Conservation (phyloP, 2,329 filamentous ascomycete species). For the Apiospora kogelbergensis region DNA sequence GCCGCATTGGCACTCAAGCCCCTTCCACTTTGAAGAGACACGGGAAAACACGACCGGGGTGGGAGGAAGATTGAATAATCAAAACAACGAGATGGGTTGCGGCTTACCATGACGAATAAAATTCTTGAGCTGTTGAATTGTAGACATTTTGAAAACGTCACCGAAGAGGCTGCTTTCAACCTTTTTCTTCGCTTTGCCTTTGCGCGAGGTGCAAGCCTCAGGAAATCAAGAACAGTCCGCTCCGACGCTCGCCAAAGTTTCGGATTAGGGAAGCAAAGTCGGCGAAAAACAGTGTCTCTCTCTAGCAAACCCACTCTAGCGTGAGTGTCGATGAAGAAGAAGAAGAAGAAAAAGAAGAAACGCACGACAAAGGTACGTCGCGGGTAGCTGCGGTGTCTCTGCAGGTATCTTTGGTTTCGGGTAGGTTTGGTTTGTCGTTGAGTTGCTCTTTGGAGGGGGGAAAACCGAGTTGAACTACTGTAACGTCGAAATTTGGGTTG, state of each 20-base stretch:
- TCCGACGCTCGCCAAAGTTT: constrained; percentile 8
- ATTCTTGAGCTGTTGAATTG: constrained; percentile 95
- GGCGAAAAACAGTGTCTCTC: neutral
- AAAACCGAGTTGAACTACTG: constrained; percentile 1
- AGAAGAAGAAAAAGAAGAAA: neutral
- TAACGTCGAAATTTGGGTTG: constrained; percentile 4
- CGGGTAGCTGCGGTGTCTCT: neutral
- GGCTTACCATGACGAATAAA: constrained; percentile 85
- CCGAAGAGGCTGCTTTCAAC: constrained; percentile 12
- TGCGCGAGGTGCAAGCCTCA: constrained; percentile 7
- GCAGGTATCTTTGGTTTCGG: neutral
- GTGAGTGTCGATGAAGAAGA: neutral
- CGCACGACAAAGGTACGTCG: neutral
- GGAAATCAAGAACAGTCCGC: neutral
- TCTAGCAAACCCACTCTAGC: constrained; percentile 2
- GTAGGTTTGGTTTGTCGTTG: neutral
- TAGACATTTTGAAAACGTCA: constrained; percentile 49
- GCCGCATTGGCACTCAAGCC: constrained; percentile 4
- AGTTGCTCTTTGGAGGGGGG: neutral
- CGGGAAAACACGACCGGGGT: constrained; percentile 6
- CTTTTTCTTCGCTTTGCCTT: constrained; percentile 9
- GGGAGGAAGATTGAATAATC: constrained; percentile 12
- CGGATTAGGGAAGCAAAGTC: neutral
- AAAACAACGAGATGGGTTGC: constrained; percentile 11
- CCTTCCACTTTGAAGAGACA: neutral